Conservation (phyloP, 2,329 filamentous ascomycete species). For the Pestalotiopsis sp. region DNA sequence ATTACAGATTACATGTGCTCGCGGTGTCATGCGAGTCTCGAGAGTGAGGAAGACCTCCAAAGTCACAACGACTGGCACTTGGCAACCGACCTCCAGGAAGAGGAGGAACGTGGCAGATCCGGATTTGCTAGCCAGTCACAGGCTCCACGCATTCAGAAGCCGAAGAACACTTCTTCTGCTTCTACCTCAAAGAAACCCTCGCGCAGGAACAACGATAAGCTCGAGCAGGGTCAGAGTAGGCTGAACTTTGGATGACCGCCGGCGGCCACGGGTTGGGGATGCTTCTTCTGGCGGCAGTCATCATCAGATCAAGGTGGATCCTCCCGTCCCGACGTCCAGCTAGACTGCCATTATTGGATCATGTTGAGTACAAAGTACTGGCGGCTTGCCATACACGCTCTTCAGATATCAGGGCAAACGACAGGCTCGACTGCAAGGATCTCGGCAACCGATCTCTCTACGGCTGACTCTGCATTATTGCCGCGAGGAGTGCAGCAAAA, state of each 20-base stretch:
- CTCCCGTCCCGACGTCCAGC: slow-evolving; percentile 13
- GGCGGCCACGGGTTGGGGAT: not conserved
- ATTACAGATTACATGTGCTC: slow-evolving; percentile 54
- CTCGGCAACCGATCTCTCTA: not conserved
- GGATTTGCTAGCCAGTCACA: slow-evolving; percentile 43
- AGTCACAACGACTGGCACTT: slow-evolving; percentile 96
- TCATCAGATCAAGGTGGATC: slow-evolving; percentile 18
- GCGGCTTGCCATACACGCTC: not conserved
- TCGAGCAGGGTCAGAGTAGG: slow-evolving; percentile 62
- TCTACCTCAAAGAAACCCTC: slow-evolving; percentile 40
- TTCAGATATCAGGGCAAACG: not conserved
- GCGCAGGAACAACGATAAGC: slow-evolving; percentile 38
- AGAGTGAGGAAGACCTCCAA: slow-evolving; percentile 58
- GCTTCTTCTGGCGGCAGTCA: slow-evolving; percentile 8
- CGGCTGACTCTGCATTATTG: not conserved
- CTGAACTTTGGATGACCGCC: slow-evolving; percentile 58
- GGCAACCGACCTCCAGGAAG: slow-evolving; percentile 79
- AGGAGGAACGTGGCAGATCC: slow-evolving; percentile 56
- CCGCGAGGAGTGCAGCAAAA: not conserved
- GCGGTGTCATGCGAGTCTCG: slow-evolving; percentile 67
- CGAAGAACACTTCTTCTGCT: slow-evolving; percentile 34
- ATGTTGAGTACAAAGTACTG: not conserved
- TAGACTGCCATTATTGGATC: not conserved
- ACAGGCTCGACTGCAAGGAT: not conserved
- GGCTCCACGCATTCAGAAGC: slow-evolving; percentile 35